These are phyloP conservation scores for Lithohypha guttulata DNA, from an alignment of 2,329 filamentous ascomycete genomes.

Conservation along the genomic window DNA sequence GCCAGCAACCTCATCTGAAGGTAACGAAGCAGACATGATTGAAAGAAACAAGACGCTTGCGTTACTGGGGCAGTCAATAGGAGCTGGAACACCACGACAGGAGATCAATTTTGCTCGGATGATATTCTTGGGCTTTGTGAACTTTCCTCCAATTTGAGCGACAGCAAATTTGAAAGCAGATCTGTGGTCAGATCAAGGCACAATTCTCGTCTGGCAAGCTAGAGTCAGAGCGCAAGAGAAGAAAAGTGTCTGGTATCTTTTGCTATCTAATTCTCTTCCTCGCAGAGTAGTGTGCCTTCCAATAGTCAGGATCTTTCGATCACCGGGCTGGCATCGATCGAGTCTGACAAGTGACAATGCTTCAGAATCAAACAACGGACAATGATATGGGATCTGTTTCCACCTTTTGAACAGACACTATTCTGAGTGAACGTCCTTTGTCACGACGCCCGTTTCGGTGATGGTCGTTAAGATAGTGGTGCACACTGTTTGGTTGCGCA, in stretches of 20 bases:
- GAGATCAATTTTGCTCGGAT: not conserved
- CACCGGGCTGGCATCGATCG: not conserved
- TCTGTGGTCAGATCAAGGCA: not conserved
- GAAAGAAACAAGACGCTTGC: no score
- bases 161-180: conserved; percentile 7
- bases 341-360: conserved; percentile 3
- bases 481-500: no score
- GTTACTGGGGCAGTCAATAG: no score
- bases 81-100: no score
- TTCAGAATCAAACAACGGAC: conserved; percentile 1
- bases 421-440: no score
- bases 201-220: conserved; percentile 2
- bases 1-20: conserved; percentile 77
- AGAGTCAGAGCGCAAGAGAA: conserved; percentile 13
- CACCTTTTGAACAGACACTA: no score
- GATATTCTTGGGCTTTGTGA: conserved; percentile 1
- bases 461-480: no score
- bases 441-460: no score
- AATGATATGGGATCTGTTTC: conserved; percentile 5
- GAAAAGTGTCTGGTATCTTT: conserved; percentile 22
- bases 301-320: not conserved
- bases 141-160: no score
- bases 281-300: not conserved
- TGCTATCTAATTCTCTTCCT: conserved; percentile 18
- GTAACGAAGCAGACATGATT: conserved; percentile 51